Base-by-base conservation (phyloP, 129 eudicot species). In the Mikania micrantha region DNA sequence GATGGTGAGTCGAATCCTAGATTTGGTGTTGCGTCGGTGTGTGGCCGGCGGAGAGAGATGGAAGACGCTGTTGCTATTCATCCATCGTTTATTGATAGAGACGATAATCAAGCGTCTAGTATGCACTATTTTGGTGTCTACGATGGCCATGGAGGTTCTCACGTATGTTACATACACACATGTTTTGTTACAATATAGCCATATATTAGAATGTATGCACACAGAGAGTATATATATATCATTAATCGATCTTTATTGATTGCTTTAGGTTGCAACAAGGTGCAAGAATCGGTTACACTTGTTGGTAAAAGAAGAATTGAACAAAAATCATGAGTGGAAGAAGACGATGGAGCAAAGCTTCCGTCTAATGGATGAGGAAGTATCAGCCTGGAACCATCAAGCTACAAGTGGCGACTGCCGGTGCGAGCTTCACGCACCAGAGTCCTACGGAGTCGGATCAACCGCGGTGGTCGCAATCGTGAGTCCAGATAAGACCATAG, bases 61-160 rank as follows among this genome's bases (percentile, higher is more conserved):
- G 88, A 84, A 61, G 88, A 84, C 31, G 72, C 75, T 2, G 88
- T 84, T 7, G 73, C 88, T 8, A 54, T 84, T 52, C 82, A 77
- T 60, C 83, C 82, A 1, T 74, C 50, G 25, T 80, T 77, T 24
- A 20, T 34, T 15, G 35, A 4, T 8, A 17, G 5, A 9, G 45
- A 77, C 4, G 64, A 57, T 60, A 41, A 45, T 20, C 11, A 45
- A 7, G 10, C 67, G 1, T 29, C 31, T 6, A 44, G 61, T 20
- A 7, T 70, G 45, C 78, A 80, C 42, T 84, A 64, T 32, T 84
- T 67, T 66, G 88, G 81, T 6, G 85, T 84, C 24, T 84, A 80
- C 48, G 88, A 84, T 21, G 88, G 88, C 38, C 88, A 84, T 21
- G 88, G 88, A 16, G 77, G 88, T 66, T 80, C 83, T 67, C 88